phyloP scores from a whole-genome alignment of 2,329 filamentous ascomycete genomes.

The Alternaria longipes region DNA sequence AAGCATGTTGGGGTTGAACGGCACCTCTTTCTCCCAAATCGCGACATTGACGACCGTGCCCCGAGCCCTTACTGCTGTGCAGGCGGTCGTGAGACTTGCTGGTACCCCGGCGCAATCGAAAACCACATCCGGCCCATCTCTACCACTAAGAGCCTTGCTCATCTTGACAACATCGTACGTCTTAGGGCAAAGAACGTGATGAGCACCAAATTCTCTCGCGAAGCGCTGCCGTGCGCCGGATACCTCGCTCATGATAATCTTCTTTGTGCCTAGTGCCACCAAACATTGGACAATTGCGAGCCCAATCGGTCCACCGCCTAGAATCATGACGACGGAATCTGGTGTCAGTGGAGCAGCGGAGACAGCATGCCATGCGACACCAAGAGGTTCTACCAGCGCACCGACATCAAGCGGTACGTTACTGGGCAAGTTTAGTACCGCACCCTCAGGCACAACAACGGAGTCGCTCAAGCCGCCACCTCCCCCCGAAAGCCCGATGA shows the following conservation, averaged over 20 bases:
- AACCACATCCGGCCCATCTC: slow-evolving; percentile 64
- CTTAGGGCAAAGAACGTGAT: slow-evolving; percentile 63
- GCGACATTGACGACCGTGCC: slow-evolving; percentile 72
- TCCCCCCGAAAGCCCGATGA: slow-evolving; percentile 60
- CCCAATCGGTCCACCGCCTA: slow-evolving; percentile 71
- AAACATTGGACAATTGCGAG: slow-evolving; percentile 68
- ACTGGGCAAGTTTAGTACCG: slow-evolving; percentile 62
- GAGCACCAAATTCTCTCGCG: slow-evolving; percentile 64
- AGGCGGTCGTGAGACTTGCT: slow-evolving; percentile 54
- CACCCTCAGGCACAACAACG: slow-evolving; percentile 61
- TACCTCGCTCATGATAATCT: slow-evolving; percentile 68
- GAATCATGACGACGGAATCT: slow-evolving; percentile 62
- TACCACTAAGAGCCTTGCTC: slow-evolving; percentile 59
- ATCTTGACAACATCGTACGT: slow-evolving; percentile 60
- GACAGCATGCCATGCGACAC: slow-evolving; percentile 72
- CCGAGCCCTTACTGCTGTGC: slow-evolving; percentile 60
- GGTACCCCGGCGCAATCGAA: slow-evolving; percentile 71
- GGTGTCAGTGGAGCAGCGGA: slow-evolving; percentile 58
- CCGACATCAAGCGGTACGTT: slow-evolving; percentile 62
- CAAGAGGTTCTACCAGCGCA: slow-evolving; percentile 69
- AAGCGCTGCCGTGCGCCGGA: slow-evolving; percentile 61
- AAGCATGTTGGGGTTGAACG: slow-evolving; percentile 64
- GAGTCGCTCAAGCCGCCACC: slow-evolving; percentile 66
- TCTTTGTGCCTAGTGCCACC: slow-evolving; percentile 61
- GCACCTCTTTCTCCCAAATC: slow-evolving; percentile 67